Evolutionary conservation across 2,329 filamentous ascomycete genomes (phyloP), one percentile per base, ranked within the genome.

Genomic region (Penicillium sp.): DNA sequence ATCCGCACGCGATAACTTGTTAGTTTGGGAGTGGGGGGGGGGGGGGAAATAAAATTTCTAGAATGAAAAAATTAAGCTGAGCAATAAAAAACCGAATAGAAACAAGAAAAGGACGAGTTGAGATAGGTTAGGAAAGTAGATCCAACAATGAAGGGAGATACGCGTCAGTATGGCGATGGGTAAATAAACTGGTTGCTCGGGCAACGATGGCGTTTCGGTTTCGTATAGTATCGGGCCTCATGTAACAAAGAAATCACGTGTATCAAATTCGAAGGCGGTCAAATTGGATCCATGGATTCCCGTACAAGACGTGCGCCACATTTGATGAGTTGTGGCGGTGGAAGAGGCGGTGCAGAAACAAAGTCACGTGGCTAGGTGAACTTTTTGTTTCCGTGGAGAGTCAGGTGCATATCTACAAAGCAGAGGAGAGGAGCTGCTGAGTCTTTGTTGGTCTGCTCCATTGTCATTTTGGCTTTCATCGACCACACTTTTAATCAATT

Each of bases 191-290:
- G 35, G 72, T 74, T 72, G 69, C 81, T 16, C 63, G 72, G 65
- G 82, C 83, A 87, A 87, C 84, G 69, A 22, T 3, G 22, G 13
- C 32, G 52, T 55, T 37, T 55, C 49, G 22, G 52, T 50, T 29
- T 50, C 29, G 31, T 50, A 42, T 20, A 26, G 29, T 52, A 37
- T 31, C n/a, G 31, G n/a, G 20, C 2, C 13, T n/a, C 39, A 6
- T 29, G 50, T 52, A 52, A 66, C 14, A 50, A 38, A 4, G 20
- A 3, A 4, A 22, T 24, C 31, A 39, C 49, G 49, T 51, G 49
- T 0, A 2, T 22, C n/a, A 1, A 2, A 16, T 32, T 37, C 22
- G 37, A 31, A 43, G 47, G 24, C 24, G n/a, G 16, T 24, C 26
- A 29, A n/a, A 34, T 29, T 26, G 4, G n/a, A 14, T 5, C 45